phyloP scores from a whole-genome alignment of 1,284 basidiomycete genomes.

The Malassezia equina region DNA sequence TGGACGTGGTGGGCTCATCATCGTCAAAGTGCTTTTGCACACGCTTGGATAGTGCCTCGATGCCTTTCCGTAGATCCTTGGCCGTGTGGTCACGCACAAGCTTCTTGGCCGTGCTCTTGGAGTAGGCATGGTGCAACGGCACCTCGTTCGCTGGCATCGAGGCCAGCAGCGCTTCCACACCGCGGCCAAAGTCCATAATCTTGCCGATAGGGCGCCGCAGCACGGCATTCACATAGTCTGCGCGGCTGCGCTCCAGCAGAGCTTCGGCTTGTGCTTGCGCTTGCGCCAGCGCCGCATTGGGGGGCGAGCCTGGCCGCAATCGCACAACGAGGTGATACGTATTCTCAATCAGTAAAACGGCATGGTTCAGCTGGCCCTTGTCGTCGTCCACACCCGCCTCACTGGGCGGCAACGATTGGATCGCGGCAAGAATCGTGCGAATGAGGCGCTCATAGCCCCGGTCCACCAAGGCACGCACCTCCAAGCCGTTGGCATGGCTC shows the following conservation, averaged over 20 bases:
- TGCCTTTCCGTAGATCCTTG: constrained; percentile 72
- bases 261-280: constrained; percentile 56
- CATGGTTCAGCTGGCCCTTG: constrained; percentile 91
- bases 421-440: constrained; percentile 74
- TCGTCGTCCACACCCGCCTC: constrained; percentile 59
- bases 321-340: constrained; percentile 87
- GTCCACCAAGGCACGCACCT: constrained; percentile 69
- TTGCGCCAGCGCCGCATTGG: constrained; percentile 59
- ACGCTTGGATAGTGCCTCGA: constrained; percentile 76
- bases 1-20: neutral
- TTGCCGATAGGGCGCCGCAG: constrained; percentile 75
- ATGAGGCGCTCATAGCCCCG: constrained; percentile 77
- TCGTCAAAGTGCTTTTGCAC: constrained; percentile 81
- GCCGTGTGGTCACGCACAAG: constrained; percentile 71
- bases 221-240: constrained; percentile 74
- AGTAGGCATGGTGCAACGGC: constrained; percentile 65
- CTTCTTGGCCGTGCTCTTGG: constrained; percentile 67
- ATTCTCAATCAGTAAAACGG: constrained; percentile 91
- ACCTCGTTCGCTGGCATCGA: constrained; percentile 73
- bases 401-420: constrained; percentile 87
- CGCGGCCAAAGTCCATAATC: constrained; percentile 88
- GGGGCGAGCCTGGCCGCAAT: constrained; percentile 48
- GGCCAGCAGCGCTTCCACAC: constrained; percentile 71
- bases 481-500: constrained; percentile 57
- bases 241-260: constrained; percentile 78